phyloP scores from a whole-genome alignment of 2,329 filamentous ascomycete species.

The Epichloe typhina region DNA sequence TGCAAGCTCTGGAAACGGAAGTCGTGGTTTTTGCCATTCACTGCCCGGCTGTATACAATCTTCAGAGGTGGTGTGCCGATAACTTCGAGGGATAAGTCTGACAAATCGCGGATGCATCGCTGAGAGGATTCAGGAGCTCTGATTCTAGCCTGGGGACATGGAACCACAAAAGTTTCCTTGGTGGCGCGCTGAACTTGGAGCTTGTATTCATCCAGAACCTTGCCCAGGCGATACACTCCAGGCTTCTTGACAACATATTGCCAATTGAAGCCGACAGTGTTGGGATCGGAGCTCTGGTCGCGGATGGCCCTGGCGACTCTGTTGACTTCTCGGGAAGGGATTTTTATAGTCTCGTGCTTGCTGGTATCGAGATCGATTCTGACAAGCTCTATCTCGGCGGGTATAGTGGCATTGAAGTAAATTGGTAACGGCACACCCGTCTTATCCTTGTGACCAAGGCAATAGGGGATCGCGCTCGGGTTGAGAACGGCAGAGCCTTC shows the following conservation, averaged over 20 bases:
- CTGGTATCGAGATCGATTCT: constrained; percentile 75
- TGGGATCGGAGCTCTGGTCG: constrained; percentile 50
- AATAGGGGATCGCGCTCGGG: constrained; percentile 67
- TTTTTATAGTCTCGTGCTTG: constrained; percentile 64
- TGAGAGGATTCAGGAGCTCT: constrained; percentile 47
- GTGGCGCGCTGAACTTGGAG: constrained; percentile 71
- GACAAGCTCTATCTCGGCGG: constrained; percentile 76
- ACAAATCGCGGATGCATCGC: constrained; percentile 78
- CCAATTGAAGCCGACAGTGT: constrained; percentile 50
- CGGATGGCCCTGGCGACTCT: constrained; percentile 57
- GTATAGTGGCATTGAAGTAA: constrained; percentile 85
- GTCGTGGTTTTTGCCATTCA: constrained; percentile 72
- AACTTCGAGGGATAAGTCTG: constrained; percentile 71
- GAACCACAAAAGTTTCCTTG: constrained; percentile 71
- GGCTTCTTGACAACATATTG: constrained; percentile 70
- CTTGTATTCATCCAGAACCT: constrained; percentile 85
- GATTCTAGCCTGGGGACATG: constrained; percentile 70
- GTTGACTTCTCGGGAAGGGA: constrained; percentile 61
- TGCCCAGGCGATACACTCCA: constrained; percentile 73
- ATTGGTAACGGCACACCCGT: constrained; percentile 60
- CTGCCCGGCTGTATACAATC: constrained; percentile 78
- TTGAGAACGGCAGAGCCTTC: constrained; percentile 92
- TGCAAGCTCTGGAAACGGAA: constrained; percentile 90
- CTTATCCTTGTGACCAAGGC: constrained; percentile 52
- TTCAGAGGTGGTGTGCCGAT: constrained; percentile 82